Conservation (phyloP, 495 filamentous ascomycete species). For the Trichoderma orchidacearum region DNA sequence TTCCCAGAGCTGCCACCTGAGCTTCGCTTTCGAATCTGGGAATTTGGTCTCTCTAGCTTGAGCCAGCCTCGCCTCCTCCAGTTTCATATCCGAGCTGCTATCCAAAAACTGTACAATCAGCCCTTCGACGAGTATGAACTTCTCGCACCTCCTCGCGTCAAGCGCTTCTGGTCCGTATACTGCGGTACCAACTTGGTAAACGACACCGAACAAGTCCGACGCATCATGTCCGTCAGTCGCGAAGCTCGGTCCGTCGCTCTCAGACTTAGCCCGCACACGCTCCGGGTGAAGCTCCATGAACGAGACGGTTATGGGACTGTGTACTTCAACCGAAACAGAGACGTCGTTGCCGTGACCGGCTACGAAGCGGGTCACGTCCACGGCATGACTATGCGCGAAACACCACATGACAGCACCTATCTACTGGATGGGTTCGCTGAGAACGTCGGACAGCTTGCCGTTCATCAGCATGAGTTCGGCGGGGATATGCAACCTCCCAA, state of each 20-base stretch:
- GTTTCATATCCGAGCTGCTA: neutral
- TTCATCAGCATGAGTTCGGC: neutral
- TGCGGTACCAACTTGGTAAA: neutral
- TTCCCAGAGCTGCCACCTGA: neutral
- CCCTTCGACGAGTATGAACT: too few relatives aligned
- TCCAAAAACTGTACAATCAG: neutral
- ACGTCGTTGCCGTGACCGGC: neutral
- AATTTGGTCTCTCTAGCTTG: neutral
- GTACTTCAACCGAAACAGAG: neutral
- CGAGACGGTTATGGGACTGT: neutral
- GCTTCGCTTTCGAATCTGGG: neutral
- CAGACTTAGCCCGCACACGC: neutral
- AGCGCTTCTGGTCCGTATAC: neutral
- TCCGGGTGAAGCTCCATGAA: neutral
- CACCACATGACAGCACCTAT: neutral
- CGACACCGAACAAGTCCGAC: neutral
- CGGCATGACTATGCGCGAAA: neutral
- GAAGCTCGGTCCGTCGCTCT: neutral
- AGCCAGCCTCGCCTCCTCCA: neutral
- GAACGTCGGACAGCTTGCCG: neutral
- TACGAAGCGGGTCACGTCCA: neutral
- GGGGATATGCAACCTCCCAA: neutral
- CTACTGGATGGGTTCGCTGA: neutral
- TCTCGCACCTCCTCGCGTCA: neutral
- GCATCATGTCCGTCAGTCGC: neutral